Conservation (phyloP, 306 rosid species). For the Lathyrus sativus region DNA sequence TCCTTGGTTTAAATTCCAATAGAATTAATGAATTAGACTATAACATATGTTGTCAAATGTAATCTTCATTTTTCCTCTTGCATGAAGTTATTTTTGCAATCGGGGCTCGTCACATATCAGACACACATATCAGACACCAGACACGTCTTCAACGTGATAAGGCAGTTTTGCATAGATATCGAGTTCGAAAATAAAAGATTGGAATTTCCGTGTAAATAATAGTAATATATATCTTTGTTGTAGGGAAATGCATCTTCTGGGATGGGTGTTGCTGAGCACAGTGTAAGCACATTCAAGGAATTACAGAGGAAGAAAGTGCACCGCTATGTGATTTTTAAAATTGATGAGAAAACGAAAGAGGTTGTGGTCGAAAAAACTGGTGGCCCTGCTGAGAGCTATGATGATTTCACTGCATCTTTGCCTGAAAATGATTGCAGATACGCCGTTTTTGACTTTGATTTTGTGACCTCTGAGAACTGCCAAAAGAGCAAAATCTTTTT, state of each 20-base stretch:
- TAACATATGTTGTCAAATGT: slow-evolving; percentile 8
- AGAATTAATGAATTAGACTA: neutral
- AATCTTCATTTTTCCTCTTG: slow-evolving; percentile 28
- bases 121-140: no score
- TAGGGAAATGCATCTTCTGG: slow-evolving; percentile 77
- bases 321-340: slow-evolving; percentile 78
- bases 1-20: neutral
- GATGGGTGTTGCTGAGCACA: slow-evolving; percentile 73
- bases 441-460: slow-evolving; percentile 76
- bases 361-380: slow-evolving; percentile 85
- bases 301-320: slow-evolving; percentile 80
- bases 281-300: slow-evolving; percentile 62
- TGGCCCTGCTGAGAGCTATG: slow-evolving; percentile 74
- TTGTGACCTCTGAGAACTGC: slow-evolving; percentile 75
- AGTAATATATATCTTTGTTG: slow-evolving; percentile 31
- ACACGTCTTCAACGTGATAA: no score
- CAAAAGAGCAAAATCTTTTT: slow-evolving; percentile 84
- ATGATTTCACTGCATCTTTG: slow-evolving; percentile 74
- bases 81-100: slow-evolving; percentile 24
- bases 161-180: no score
- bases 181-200: neutral
- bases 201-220: slow-evolving; percentile 7
- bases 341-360: slow-evolving; percentile 80
- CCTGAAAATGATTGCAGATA: slow-evolving; percentile 83
- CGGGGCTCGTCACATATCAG: no score